phyloP scores from a whole-genome alignment of 2,329 filamentous ascomycete genomes.

The Colletotrichum simmondsii region DNA sequence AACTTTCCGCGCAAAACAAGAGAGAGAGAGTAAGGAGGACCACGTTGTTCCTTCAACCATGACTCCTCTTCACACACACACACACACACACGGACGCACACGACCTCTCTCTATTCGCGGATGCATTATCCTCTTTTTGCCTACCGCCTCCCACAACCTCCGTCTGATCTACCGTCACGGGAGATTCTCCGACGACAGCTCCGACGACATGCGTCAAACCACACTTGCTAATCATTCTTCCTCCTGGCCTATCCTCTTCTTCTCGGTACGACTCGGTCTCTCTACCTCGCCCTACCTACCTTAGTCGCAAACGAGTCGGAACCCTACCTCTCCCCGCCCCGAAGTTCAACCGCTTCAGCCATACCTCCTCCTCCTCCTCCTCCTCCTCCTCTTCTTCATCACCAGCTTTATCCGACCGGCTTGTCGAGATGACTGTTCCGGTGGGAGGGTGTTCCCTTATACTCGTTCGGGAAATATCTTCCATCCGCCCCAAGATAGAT shows the following conservation, averaged over 20 bases:
- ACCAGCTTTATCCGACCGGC: not conserved
- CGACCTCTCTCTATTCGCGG: not conserved
- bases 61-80: not conserved
- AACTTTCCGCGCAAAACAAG: not conserved
- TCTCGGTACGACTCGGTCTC: not conserved
- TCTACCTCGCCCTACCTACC: no score
- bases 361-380: not conserved
- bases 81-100: no score
- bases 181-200: conserved; percentile 31
- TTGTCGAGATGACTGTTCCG: conserved; percentile 22
- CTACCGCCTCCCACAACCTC: not conserved
- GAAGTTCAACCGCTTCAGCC: not conserved
- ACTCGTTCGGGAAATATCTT: not conserved
- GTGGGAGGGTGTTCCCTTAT: not conserved
- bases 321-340: not conserved
- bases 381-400: no score
- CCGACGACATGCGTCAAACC: conserved; percentile 6
- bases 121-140: not conserved
- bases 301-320: not conserved
- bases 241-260: not conserved
- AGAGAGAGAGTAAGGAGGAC: not conserved
- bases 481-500: not conserved
- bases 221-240: not conserved
- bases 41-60: not conserved
- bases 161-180: conserved; percentile 23